Evolutionary conservation across 2,329 filamentous ascomycete species (phyloP).

Genomic region (Colletotrichum zoysiae): DNA sequence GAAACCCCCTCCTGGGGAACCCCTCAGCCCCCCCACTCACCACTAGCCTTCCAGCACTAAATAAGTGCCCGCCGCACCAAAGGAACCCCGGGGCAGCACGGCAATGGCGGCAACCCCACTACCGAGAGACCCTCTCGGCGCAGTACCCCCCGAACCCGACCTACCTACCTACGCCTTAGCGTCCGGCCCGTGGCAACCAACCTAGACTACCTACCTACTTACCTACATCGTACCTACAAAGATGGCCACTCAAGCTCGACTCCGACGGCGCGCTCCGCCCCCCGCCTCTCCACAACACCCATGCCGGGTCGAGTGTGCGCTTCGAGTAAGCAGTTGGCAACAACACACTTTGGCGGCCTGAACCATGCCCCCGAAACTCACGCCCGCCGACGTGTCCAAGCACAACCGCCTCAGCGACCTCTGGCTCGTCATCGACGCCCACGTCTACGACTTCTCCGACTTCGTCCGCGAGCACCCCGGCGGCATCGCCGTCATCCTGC

Average conservation of each 20-base stretch:
- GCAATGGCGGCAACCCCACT: constrained; percentile 11
- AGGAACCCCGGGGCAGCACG: constrained; percentile 19
- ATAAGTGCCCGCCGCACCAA: constrained; percentile 1
- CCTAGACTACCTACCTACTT: no score
- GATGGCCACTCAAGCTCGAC: not conserved
- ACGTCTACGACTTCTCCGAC: constrained; percentile 75
- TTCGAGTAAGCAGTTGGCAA: not conserved
- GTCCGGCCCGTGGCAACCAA: constrained; percentile 11
- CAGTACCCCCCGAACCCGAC: constrained; percentile 33
- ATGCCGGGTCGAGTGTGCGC: not conserved
- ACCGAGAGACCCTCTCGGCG: constrained; percentile 27
- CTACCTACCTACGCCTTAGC: not conserved
- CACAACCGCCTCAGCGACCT: constrained; percentile 63
- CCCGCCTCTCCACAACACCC: not conserved
- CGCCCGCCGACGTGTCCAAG: constrained; percentile 57
- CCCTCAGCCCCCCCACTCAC: not conserved
- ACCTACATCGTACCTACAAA: constrained; percentile 2
- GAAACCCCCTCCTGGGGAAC: constrained; percentile 8
- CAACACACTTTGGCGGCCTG: not conserved
- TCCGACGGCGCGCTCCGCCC: not conserved
- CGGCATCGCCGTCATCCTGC: constrained; percentile 57
- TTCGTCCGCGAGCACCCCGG: constrained; percentile 64
- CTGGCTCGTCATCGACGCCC: constrained; percentile 75
- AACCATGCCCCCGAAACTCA: constrained; percentile 48
- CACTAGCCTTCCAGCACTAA: not conserved